Base-by-base conservation (phyloP, 768 basidiomycete species). In the Boletus pseudopeckii region DNA sequence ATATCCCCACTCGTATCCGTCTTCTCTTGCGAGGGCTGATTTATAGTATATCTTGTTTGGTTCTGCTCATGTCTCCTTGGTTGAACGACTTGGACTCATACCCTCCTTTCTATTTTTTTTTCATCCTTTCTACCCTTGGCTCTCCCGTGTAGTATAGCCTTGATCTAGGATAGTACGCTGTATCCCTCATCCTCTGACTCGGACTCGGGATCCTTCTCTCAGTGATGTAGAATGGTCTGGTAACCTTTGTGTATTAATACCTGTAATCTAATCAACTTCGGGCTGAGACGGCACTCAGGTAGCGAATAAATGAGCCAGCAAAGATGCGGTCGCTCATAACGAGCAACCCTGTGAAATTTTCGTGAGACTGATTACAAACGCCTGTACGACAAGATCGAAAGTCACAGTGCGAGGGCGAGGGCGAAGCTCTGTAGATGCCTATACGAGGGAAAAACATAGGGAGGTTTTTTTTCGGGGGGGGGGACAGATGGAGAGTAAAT, bases 131-230 rank as follows among this genome's bases (percentile, higher is more conserved):
- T 38, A 43, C 48, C 45, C 41, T 48, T n/a, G 39, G 43, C 52
- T 50, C 51, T 47, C 30, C 36, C 20, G 7, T 71, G 69, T 70
- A 71, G 69, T 70, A 66, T 70, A 70, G 69, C 69, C 61, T 56
- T 61, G 65, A 60, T 53, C 42, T 56, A 26, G 24, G 24, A 56
- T 47, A 50, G 39, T 65, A 59, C 64, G 66, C 56, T 71, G 68
- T 70, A 70, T 70, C 59, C 52, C 36, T 57, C 41, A 50, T 48
- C 44, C 48, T 45, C 51, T 47, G 48, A 30, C 58, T 55, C 37
- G 24, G 40, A 40, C 39, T 50, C 44, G 38, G 39, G 48, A 49
- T 47, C 49, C 18, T 45, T 48, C 47, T 54, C 32, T 50, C 37
- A 26, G 34, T 30, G 30, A 45, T 59, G 54, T 59, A 56, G 55